Evolutionary conservation across 2,329 filamentous ascomycete species (phyloP), one percentile per base, ranked within the genome.

Genomic region (Emericellopsis atlantica): DNA sequence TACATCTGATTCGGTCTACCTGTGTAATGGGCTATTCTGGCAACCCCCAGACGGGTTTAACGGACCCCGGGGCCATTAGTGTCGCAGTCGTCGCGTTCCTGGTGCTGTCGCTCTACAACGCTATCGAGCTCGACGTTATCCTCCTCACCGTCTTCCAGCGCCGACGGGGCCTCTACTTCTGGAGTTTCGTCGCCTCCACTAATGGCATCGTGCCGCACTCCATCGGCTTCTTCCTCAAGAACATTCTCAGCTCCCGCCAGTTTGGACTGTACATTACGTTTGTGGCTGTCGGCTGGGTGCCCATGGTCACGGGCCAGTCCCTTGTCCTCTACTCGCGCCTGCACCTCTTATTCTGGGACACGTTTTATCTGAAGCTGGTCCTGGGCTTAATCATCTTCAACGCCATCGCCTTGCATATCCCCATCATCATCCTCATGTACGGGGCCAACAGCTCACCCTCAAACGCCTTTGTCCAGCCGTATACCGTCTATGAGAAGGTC

Each of bases 241-340:
- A 50, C 0, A 53, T 46, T 40, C 58, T 49, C 4, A 41, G 52
- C 1, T 48, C 51, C 23, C 52, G 48, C 16, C 15, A 10, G 9
- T 37, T 23, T 22, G 14, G 32, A 12, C 29, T 40, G 6, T 37
- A 32, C 6, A 21, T 37, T 14, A 40, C 37, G 16, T 14, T 43
- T 6, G 33, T 40, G 34, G 33, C 37, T 23, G 29, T 47, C 4
- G 45, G 45, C 8, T 52, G 50, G 50, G 43, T 43, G 18, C 40
- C 41, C 3, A 76, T 78, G 70, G 66, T 79, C 1, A 74, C 72
- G 5, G 75, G 74, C 0, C 72, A 76, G 50, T 67, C 68, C 0
- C 46, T 77, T 10, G 74, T 79, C 2, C 59, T 79, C 2, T 79
- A 74, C 58, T 78, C 73, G 3, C 66, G 75, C 5, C 64, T 79